phyloP scores from a whole-genome alignment of 352 stramenopile species.

The Phytopythium kandeliae region DNA sequence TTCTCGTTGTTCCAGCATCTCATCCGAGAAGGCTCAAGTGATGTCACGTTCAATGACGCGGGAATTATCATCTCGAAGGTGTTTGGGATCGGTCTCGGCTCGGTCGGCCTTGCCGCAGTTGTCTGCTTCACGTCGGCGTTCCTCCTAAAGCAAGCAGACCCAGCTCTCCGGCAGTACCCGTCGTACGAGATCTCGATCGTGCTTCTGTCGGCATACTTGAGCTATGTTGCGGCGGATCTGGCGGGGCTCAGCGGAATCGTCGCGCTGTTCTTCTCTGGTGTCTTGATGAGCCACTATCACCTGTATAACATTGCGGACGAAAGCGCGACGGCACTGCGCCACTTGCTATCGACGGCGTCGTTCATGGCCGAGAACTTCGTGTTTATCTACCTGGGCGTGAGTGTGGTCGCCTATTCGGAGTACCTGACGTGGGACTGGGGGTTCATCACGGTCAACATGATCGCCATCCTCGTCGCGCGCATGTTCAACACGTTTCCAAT shows the following conservation, averaged over 20 bases:
- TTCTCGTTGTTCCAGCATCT: conserved; percentile 81
- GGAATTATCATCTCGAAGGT: conserved; percentile 78
- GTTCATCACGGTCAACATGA: conserved; percentile 71
- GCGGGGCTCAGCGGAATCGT: conserved; percentile 89
- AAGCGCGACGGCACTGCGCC: conserved; percentile 64
- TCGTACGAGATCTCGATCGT: conserved; percentile 88
- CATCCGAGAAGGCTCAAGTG: conserved; percentile 61
- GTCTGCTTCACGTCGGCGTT: conserved; percentile 80
- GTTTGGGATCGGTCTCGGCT: conserved; percentile 79
- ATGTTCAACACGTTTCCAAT: conserved; percentile 78
- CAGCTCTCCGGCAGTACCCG: conserved; percentile 65
- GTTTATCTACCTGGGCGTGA: conserved; percentile 85
- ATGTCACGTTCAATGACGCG: conserved; percentile 70
- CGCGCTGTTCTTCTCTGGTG: conserved; percentile 92
- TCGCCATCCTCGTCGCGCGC: conserved; percentile 57
- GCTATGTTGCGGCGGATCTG: conserved; percentile 73
- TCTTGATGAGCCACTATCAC: conserved; percentile 86
- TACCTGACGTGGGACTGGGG: conserved; percentile 84
- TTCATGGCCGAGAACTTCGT: conserved; percentile 88
- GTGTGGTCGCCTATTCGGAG: conserved; percentile 68
- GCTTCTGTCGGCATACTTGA: conserved; percentile 75
- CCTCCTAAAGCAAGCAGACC: conserved; percentile 73
- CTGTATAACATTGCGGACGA: conserved; percentile 79
- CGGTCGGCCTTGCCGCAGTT: conserved; percentile 57
- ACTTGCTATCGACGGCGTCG: conserved; percentile 70